A percentile compares a stretch with the other conserved stretches of the same genome.
phyloP scores from a whole-genome alignment of 768 basidiomycete species.

The Phylloporus rhodoxanthus region DNA sequence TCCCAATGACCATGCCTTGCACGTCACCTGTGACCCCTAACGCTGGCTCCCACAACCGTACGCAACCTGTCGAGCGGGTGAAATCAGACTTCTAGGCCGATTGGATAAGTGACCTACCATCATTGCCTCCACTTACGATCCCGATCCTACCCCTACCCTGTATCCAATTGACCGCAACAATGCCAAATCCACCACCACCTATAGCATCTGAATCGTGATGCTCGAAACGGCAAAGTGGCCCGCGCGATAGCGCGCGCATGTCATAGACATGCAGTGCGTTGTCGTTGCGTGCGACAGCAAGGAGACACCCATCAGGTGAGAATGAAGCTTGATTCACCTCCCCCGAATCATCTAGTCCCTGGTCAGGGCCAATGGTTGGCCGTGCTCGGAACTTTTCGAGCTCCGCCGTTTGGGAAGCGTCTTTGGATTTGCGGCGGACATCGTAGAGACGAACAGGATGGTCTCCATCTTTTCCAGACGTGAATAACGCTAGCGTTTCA shows the following conservation, averaged over 20 bases:
- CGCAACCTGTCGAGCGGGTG: constrained; percentile 41
- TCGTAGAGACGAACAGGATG: constrained; percentile 51
- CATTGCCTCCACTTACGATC: constrained; percentile 56
- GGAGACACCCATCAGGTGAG: constrained; percentile 56
- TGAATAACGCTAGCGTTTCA: constrained; percentile 30
- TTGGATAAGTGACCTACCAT: constrained; percentile 40
- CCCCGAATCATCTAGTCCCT: constrained; percentile 16
- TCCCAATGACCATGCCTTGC: constrained; percentile 48
- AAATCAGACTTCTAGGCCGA: background rate
- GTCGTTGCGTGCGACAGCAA: constrained; percentile 57
- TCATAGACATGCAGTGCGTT: constrained; percentile 61
- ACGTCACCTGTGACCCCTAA: constrained; percentile 31
- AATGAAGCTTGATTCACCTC: constrained; percentile 49
- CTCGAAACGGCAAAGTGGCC: constrained; percentile 42
- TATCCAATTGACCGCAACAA: constrained; percentile 51
- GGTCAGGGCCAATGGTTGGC: background rate
- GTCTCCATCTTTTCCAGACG: constrained; percentile 15
- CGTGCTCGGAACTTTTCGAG: constrained; percentile 33
- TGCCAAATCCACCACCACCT: constrained; percentile 38
- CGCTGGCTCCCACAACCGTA: constrained; percentile 61
- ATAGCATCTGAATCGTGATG: constrained; percentile 38
- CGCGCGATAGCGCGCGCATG: constrained; percentile 43
- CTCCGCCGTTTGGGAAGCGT: constrained; percentile 25
- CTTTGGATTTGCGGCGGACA: constrained; percentile 30
- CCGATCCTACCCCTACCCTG: constrained; percentile 39